These are phyloP conservation scores for Malassezia slooffiae DNA, from an alignment of 1,284 basidiomycete species.

Conservation along the genomic window DNA sequence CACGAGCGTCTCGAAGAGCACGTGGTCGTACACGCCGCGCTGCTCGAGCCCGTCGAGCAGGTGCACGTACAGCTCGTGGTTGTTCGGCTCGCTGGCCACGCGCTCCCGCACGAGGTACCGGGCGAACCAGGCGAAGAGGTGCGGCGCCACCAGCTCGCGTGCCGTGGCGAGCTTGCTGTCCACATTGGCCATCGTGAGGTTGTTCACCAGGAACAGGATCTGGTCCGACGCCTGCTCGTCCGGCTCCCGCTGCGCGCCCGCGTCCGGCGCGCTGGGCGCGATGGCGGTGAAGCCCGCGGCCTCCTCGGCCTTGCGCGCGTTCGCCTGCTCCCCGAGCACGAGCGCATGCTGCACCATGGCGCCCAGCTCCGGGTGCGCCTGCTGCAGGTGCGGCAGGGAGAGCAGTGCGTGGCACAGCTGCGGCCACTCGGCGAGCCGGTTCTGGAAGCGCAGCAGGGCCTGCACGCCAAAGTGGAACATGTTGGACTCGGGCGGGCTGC, in stretches of 20 bases:
- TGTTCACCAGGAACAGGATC: slow-evolving; percentile 96
- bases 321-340: slow-evolving; percentile 11
- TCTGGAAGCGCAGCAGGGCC: slow-evolving; percentile 77
- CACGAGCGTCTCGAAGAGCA: slow-evolving; percentile 78
- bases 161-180: slow-evolving; percentile 54
- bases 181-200: slow-evolving; percentile 86
- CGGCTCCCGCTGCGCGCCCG: slow-evolving; percentile 51
- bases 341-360: slow-evolving; percentile 29
- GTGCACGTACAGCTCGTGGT: slow-evolving; percentile 85
- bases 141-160: slow-evolving; percentile 26
- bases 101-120: slow-evolving; percentile 94
- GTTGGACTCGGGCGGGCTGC: slow-evolving; percentile 67
- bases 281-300: slow-evolving; percentile 50
- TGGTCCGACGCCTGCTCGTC: slow-evolving; percentile 81
- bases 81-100: slow-evolving; percentile 91
- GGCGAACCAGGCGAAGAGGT: slow-evolving; percentile 69
- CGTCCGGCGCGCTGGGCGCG: slow-evolving; percentile 45
- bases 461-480: slow-evolving; percentile 92
- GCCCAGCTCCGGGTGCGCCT: slow-evolving; percentile 73
- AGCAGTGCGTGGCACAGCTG: slow-evolving; percentile 81
- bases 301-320: too few species aligned
- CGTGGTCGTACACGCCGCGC: slow-evolving; percentile 49
- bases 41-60: slow-evolving; percentile 67
- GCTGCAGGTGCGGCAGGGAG: slow-evolving; percentile 73
- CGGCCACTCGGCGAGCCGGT: slow-evolving; percentile 81